Conservation (phyloP, 257 asterid species). For the Parsonsia alboflavescens region DNA sequence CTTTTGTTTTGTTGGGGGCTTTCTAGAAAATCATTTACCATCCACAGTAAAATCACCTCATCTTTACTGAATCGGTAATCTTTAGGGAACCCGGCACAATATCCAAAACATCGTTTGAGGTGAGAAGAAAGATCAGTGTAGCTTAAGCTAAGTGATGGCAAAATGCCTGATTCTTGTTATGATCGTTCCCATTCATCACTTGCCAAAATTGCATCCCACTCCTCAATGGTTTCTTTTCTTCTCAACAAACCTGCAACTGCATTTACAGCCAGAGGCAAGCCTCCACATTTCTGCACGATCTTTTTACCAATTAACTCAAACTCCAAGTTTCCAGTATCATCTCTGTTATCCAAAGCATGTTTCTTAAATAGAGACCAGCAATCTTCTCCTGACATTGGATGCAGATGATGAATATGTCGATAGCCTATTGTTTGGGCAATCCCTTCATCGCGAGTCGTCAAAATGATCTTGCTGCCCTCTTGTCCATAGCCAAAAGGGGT, state of each 20-base stretch:
- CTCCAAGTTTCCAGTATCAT: conserved; percentile 22
- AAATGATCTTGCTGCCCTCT: conserved; percentile 35
- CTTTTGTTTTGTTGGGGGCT: conserved; percentile 17
- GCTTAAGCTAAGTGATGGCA: conserved; percentile 41
- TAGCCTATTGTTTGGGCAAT: conserved; percentile 35
- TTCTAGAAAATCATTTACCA: conserved; percentile 44
- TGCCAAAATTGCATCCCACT: conserved; percentile 41
- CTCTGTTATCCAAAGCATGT: conserved; percentile 33
- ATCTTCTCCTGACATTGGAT: conserved; percentile 32
- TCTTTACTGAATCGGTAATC: conserved; percentile 42
- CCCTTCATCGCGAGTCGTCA: conserved; percentile 41
- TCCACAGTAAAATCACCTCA: conserved; percentile 44
- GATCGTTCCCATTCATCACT: conserved; percentile 45
- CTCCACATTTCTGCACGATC: conserved; percentile 47
- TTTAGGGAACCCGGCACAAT: conserved; percentile 52
- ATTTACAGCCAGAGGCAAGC: conserved; percentile 48
- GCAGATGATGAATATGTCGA: conserved; percentile 18
- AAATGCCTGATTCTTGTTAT: conserved; percentile 37
- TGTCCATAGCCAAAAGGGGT: conserved; percentile 37
- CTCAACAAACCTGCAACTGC: conserved; percentile 41
- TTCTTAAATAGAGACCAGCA: conserved; percentile 15
- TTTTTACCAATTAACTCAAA: conserved; percentile 36
- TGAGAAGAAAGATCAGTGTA: conserved; percentile 41
- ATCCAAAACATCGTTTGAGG: conserved; percentile 52
- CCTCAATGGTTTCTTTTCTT: conserved; percentile 31